Conservation (phyloP, 768 basidiomycete genomes). For the Exidia glandulosa region DNA sequence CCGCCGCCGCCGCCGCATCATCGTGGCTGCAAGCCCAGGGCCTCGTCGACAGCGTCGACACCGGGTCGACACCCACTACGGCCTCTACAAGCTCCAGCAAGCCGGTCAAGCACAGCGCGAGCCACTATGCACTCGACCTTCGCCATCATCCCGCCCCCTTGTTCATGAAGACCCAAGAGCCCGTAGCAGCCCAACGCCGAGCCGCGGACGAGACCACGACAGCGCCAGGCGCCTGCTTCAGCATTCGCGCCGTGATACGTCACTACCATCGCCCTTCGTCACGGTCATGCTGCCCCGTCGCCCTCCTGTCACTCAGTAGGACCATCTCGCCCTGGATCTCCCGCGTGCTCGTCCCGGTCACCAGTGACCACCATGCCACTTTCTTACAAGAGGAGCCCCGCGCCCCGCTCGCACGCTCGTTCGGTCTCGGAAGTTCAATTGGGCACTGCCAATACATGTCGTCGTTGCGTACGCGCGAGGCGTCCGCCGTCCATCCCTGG, state of each 20-base stretch:
- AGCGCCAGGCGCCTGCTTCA: not conserved
- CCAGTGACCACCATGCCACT: too few relatives aligned
- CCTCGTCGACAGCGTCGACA: too few relatives aligned
- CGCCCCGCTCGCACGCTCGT: too few relatives aligned
- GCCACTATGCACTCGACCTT: not conserved
- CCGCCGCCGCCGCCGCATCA: not conserved
- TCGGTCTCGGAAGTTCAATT: too few relatives aligned
- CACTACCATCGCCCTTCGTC: not conserved
- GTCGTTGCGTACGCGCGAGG: too few relatives aligned
- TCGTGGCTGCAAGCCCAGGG: not conserved
- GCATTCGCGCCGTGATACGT: not conserved
- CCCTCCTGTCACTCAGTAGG: too few relatives aligned
- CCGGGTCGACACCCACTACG: not conserved
- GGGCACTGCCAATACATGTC: too few relatives aligned
- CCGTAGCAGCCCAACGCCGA: not conserved
- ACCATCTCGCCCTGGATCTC: too few relatives aligned
- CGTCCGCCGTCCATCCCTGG: too few relatives aligned
- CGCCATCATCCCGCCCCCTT: not conserved
- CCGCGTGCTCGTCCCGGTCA: too few relatives aligned
- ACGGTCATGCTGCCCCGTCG: too few relatives aligned
- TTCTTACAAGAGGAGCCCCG: too few relatives aligned
- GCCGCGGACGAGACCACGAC: not conserved
- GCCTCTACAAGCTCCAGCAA: not conserved
- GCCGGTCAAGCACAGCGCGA: not conserved
- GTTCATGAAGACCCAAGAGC: not conserved